phyloP scores from a whole-genome alignment of 2,329 filamentous ascomycete species.

The Ilyonectria robusta region DNA sequence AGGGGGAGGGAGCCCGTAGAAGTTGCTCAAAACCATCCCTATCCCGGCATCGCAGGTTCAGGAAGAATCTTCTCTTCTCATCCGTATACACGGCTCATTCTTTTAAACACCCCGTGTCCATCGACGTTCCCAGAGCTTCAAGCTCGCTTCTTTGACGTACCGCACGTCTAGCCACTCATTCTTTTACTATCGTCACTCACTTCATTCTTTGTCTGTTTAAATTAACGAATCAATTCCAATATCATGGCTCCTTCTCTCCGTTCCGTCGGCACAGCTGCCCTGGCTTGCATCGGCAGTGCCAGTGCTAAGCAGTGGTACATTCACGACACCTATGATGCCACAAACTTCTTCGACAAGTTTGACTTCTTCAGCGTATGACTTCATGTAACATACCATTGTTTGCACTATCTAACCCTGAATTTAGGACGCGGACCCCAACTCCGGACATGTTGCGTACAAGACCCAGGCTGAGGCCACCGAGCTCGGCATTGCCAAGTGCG shows the following conservation, averaged over 20 bases:
- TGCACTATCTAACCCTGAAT: constrained; percentile 34
- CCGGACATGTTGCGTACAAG: constrained; percentile 74
- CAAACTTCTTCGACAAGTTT: constrained; percentile 66
- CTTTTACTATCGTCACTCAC: constrained; percentile 35
- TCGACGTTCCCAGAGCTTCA: constrained; percentile 43
- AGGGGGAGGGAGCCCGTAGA: constrained; percentile 9
- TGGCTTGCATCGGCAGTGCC: constrained; percentile 53
- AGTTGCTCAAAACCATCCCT: constrained; percentile 23
- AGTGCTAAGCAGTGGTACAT: constrained; percentile 55
- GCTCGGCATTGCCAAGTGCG: constrained; percentile 53
- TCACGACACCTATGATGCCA: constrained; percentile 56
- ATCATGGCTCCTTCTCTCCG: constrained; percentile 60
- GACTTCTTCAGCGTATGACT: constrained; percentile 56
- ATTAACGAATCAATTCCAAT: constrained; percentile 35
- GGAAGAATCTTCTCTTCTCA: constrained; percentile 30
- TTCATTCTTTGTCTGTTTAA: constrained; percentile 32
- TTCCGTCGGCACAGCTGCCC: constrained; percentile 56
- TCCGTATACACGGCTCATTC: constrained; percentile 19
- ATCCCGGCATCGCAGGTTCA: constrained; percentile 20
- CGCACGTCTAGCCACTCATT: constrained; percentile 59
- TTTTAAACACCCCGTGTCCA: constrained; percentile 41
- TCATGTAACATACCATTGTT: constrained; percentile 1
- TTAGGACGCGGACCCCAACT: constrained; percentile 68
- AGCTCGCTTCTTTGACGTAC: constrained; percentile 60
- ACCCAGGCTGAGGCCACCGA: constrained; percentile 51